Conservation (phyloP, 768 basidiomycete species). For the Coprinopsis marcescibilis region DNA sequence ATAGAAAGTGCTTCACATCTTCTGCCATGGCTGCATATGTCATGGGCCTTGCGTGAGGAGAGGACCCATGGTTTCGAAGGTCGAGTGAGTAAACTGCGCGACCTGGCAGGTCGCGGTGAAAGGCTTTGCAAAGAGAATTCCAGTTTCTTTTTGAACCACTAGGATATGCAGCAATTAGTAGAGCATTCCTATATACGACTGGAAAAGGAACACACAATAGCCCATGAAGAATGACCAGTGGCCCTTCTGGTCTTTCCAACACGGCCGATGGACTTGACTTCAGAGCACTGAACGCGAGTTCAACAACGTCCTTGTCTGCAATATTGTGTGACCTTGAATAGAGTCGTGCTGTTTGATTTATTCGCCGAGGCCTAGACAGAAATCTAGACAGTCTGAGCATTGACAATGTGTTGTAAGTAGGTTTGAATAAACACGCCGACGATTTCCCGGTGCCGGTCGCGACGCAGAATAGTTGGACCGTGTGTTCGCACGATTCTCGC, state of each 20-base stretch:
- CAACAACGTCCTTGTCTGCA: not conserved
- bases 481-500: not conserved
- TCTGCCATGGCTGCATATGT: constrained; percentile 74
- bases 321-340: not conserved
- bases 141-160: constrained; percentile 91
- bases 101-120: constrained; percentile 51
- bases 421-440: too few relatives aligned
- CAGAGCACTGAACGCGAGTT: not conserved
- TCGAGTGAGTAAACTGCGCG: constrained; percentile 77
- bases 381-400: too few relatives aligned
- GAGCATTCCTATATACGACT: not conserved
- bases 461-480: too few relatives aligned
- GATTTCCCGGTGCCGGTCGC: too few relatives aligned
- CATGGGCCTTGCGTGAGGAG: constrained; percentile 70
- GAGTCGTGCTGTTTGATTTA: not conserved
- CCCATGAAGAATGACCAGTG: constrained; percentile 57
- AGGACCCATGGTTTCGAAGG: constrained; percentile 84
- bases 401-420: too few relatives aligned
- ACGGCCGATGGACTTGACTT: constrained; percentile 14
- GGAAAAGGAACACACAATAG: constrained; percentile 44
- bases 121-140: constrained; percentile 73
- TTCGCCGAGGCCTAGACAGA: not conserved
- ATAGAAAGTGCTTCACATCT: constrained; percentile 69
- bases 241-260: constrained; percentile 20
- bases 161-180: not conserved